phyloP scores from a whole-genome alignment of 768 basidiomycete species.

The Leccinum disarticulatum region DNA sequence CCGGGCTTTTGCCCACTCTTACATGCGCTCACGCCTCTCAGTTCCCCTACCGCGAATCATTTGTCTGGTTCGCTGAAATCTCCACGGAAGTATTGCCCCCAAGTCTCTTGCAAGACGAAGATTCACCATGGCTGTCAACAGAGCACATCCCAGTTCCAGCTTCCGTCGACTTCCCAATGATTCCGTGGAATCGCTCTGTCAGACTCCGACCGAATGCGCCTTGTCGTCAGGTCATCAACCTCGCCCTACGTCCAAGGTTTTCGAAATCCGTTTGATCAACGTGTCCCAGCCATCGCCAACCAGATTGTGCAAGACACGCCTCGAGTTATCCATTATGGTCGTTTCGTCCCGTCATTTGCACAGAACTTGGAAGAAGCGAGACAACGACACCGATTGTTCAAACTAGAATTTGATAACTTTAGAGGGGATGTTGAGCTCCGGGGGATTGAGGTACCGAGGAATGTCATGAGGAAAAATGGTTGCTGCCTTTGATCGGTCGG shows the following conservation, averaged over 20 bases:
- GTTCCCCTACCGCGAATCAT: no score
- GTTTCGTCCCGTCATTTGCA: neutral
- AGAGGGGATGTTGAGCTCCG: no score
- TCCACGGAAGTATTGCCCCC: no score
- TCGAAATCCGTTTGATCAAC: neutral
- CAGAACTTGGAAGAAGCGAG: neutral
- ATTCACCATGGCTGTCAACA: no score
- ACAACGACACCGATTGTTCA: neutral
- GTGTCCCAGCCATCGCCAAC: neutral
- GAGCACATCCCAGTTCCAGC: neutral
- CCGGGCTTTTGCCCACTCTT: no score
- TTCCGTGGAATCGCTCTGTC: neutral
- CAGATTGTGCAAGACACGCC: neutral
- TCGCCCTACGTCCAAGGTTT: neutral
- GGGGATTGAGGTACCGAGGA: neutral
- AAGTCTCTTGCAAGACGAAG: no score
- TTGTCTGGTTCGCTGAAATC: neutral
- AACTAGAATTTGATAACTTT: neutral
- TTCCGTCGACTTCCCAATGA: neutral
- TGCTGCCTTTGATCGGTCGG: neutral
- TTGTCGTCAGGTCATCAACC: neutral
- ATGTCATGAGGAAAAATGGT: neutral
- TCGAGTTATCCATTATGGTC: conserved; percentile 1
- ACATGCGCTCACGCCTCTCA: no score
- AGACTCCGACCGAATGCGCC: neutral